Base-by-base conservation (phyloP, 768 basidiomycete genomes). In the Tubosaeta sp. region DNA sequence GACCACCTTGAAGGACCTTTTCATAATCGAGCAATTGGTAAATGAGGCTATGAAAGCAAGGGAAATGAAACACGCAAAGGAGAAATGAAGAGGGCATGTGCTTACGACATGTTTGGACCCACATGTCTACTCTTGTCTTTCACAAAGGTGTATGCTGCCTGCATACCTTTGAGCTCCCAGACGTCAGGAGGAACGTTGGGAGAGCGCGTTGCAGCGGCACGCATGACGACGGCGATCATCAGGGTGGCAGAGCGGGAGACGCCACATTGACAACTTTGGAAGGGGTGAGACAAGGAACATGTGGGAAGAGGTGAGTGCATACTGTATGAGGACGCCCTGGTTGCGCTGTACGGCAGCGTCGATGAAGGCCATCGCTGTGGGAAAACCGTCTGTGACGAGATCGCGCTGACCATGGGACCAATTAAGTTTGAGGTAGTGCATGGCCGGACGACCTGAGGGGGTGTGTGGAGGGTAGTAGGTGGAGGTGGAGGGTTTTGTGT, bases 351-450 rank as follows among this genome's bases (percentile, higher is more conserved):
- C 69, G 43, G 88, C 85, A 32, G 81, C 79, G 66, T 94, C 92
- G 52, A 87, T 79, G 56, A 93, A 95, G 17, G 78, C 69, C 82
- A 94, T 91, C 6, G 86, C 93, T 8, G 75, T 78, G 46, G 82
- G 81, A 70, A 94, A 92, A 44, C 91, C 91, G 37, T 81, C 72
- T 3, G 82, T 70, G 58, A 92, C 90, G 35, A 95, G 81, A 66
- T 95, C 87, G 51, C 87, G 79, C 71, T 95, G 90, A n/a, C 93
- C 93, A 65, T 95, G 93, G 22, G 91, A 93, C 94, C 93, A 95
- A 47, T 80, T 79, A 26, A 95, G 80, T 68, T 91, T 92, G 70
- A 92, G 85, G 65, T 95, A 94, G 68, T 91, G 83, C 78, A 93
- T 82, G 16, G 76, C 77, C 0, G 91, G 90, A 58, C 89, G 78